Conservation (phyloP, 768 basidiomycete species). For the Leccinum aurantiacum region DNA sequence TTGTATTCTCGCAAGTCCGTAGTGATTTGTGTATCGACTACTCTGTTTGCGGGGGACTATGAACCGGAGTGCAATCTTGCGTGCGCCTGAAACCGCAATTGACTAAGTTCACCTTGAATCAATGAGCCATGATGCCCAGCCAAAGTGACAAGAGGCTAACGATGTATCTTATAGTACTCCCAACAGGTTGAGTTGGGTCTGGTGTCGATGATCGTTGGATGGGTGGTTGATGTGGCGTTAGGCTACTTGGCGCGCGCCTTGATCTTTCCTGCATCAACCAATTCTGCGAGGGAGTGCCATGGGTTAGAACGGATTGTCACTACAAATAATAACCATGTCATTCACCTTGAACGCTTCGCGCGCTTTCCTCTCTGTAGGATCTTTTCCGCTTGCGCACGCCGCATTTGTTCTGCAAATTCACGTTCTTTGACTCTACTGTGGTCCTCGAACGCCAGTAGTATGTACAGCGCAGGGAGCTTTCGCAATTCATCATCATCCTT, state of each 20-base stretch:
- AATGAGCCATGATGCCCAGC: too few relatives aligned
- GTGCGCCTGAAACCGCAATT: too few relatives aligned
- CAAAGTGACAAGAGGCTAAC: too few relatives aligned
- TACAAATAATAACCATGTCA: background rate
- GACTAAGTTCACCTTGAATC: too few relatives aligned
- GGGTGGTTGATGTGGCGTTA: too few relatives aligned
- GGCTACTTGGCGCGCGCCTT: constrained; percentile 87
- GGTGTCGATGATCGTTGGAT: too few relatives aligned
- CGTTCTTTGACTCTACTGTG: constrained; percentile 87
- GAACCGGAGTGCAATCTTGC: too few relatives aligned
- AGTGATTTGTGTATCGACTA: too few relatives aligned
- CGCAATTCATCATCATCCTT: constrained; percentile 72
- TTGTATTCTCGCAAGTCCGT: too few relatives aligned
- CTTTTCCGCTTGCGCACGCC: constrained; percentile 78
- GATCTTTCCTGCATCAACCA: constrained; percentile 66
- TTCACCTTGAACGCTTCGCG: constrained; percentile 85
- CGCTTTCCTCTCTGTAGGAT: constrained; percentile 80
- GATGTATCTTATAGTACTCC: too few relatives aligned
- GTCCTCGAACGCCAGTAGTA: constrained; percentile 91
- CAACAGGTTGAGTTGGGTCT: too few relatives aligned
- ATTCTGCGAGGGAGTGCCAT: constrained; percentile 55
- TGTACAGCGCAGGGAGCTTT: constrained; percentile 85
- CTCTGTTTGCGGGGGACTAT: too few relatives aligned
- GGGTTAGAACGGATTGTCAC: background rate
- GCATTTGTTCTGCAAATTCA: constrained; percentile 86